A percentile compares a stretch with the other conserved stretches of the same genome.
Evolutionary conservation across 306 rosid species (phyloP).

Genomic region (Amphicarpaea edgeworthii): DNA sequence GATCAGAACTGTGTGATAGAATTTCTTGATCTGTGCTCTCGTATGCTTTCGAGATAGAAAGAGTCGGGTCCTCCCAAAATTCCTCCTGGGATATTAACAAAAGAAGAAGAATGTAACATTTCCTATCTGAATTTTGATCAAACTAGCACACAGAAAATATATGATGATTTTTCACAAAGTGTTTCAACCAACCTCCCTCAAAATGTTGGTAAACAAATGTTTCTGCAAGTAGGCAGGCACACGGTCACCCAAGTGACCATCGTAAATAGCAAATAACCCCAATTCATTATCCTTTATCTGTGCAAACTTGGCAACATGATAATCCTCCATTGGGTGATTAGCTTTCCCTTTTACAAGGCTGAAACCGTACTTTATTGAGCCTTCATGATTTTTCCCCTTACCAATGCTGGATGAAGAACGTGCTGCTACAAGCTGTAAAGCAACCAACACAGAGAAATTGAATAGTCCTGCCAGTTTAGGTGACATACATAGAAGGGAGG

Average conservation of each 20-base stretch:
- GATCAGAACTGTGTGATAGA: slow-evolving; percentile 86
- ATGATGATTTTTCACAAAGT: slow-evolving; percentile 14
- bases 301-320: slow-evolving; percentile 90
- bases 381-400: slow-evolving; percentile 76
- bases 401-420: slow-evolving; percentile 81
- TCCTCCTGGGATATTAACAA: slow-evolving; percentile 65
- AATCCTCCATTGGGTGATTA: slow-evolving; percentile 98
- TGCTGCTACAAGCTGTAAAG: slow-evolving; percentile 62
- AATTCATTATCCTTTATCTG: slow-evolving; percentile 70
- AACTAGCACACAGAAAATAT: slow-evolving; percentile 28
- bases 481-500: slow-evolving; percentile 28
- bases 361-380: slow-evolving; percentile 85
- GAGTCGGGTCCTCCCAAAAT: slow-evolving; percentile 80
- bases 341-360: slow-evolving; percentile 91
- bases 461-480: slow-evolving; percentile 36
- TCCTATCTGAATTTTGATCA: slow-evolving; percentile 13
- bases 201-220: slow-evolving; percentile 79
- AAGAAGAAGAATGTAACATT: slow-evolving; percentile 40
- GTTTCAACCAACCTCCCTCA: slow-evolving; percentile 72
- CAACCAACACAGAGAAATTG: slow-evolving; percentile 35
- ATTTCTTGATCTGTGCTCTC: slow-evolving; percentile 90
- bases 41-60: slow-evolving; percentile 85
- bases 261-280: slow-evolving; percentile 93
- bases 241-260: slow-evolving; percentile 89
- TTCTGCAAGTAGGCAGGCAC: slow-evolving; percentile 92